These are phyloP conservation scores for Hyaloperonospora arabidopsidis DNA, from an alignment of 352 stramenopile genomes.

Conservation along the genomic window DNA sequence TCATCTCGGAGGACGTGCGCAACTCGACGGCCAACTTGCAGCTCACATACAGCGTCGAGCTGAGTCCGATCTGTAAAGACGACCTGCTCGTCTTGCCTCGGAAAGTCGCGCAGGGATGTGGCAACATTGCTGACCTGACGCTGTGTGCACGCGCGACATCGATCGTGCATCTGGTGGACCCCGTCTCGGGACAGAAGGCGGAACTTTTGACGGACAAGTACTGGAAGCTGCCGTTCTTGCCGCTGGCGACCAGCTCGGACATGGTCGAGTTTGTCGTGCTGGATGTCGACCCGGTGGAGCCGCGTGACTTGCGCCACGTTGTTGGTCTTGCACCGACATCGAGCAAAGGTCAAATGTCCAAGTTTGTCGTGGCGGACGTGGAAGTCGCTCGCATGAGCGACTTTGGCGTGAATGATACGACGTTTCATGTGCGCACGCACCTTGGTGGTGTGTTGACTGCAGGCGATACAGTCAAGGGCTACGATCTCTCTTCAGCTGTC, in stretches of 20 bases:
- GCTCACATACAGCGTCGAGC: conserved; percentile 58
- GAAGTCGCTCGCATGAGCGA: conserved; percentile 61
- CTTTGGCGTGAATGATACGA: conserved; percentile 78
- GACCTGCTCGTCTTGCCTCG: conserved; percentile 56
- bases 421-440: conserved; percentile 56
- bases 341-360: conserved; percentile 12
- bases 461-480: conserved; percentile 65
- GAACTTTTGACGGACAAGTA: conserved; percentile 59
- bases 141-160: conserved; percentile 56
- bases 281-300: conserved; percentile 51
- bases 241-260: conserved; percentile 45
- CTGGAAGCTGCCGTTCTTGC: conserved; percentile 61
- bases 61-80: conserved; percentile 70
- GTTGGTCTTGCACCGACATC: conserved; percentile 6
- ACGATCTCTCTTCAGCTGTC: conserved; percentile 53
- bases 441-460: conserved; percentile 48
- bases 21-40: conserved; percentile 61
- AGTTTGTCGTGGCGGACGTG: conserved; percentile 52
- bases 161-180: conserved; percentile 59
- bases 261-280: conserved; percentile 70
- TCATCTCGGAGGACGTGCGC: conserved; percentile 65
- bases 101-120: conserved; percentile 50
- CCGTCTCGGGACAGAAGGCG: conserved; percentile 39
- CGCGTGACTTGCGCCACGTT: conserved; percentile 16
- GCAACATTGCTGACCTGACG: conserved; percentile 57